These are phyloP conservation scores for Ploettnerulaceae sp. DNA, from an alignment of 2,329 filamentous ascomycete genomes.

Conservation along the genomic window DNA sequence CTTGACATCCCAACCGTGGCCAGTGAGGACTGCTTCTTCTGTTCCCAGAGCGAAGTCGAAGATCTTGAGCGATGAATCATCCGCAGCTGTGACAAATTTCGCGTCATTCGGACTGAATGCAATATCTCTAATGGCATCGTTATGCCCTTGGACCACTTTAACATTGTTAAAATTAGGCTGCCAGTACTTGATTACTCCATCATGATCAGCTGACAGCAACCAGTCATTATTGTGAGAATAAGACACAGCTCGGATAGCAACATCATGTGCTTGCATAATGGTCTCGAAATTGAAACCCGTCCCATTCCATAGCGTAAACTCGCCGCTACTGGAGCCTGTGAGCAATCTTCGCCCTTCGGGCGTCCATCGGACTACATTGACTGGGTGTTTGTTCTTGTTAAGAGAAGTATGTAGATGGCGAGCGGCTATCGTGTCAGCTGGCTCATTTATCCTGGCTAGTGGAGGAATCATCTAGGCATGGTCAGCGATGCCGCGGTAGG, in stretches of 20 bases:
- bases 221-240: slow-evolving; percentile 97
- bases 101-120: slow-evolving; percentile 91
- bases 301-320: slow-evolving; percentile 98
- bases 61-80: slow-evolving; percentile 90
- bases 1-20: slow-evolving; percentile 98
- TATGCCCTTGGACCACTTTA: slow-evolving; percentile 86
- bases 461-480: slow-evolving; percentile 74
- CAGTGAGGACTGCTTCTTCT: slow-evolving; percentile 77
- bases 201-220: slow-evolving; percentile 92
- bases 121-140: slow-evolving; percentile 83
- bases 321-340: slow-evolving; percentile 91
- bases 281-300: slow-evolving; percentile 99
- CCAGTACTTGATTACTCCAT: slow-evolving; percentile 96
- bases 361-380: slow-evolving; percentile 97
- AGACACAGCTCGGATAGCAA: slow-evolving; percentile 72
- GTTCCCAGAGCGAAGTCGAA: slow-evolving; percentile 89
- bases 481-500: slow-evolving; percentile 13
- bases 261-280: slow-evolving; percentile 96
- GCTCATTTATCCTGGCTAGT: slow-evolving; percentile 64
- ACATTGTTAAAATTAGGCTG: slow-evolving; percentile 99
- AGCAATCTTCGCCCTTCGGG: slow-evolving; percentile 87
- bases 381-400: slow-evolving; percentile 96
- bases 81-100: slow-evolving; percentile 94
- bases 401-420: slow-evolving; percentile 96
- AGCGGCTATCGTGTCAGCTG: slow-evolving; percentile 85